Evolutionary conservation across 345 rosid species (phyloP).

Genomic region (Hypericum androsaemum): DNA sequence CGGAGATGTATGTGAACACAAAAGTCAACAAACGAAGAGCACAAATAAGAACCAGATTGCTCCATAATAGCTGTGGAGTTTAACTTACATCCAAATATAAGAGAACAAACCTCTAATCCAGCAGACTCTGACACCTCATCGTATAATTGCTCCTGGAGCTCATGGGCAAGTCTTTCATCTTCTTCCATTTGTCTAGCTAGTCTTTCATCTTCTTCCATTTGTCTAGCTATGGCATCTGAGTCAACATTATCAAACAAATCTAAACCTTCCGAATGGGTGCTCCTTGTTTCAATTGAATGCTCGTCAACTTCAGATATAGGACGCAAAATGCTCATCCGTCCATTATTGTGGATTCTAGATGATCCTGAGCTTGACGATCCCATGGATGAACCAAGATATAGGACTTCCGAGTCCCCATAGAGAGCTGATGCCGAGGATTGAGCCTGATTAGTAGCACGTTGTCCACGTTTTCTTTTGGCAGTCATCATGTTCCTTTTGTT

Average conservation of each 20-base stretch:
- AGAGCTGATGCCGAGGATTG: slow-evolving; percentile 24
- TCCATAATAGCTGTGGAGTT: not conserved
- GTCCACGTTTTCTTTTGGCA: slow-evolving; percentile 12
- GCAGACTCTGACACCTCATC: slow-evolving; percentile 35
- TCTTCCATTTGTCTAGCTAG: slow-evolving; percentile 89
- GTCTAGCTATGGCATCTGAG: slow-evolving; percentile 52
- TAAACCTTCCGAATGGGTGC: slow-evolving; percentile 9
- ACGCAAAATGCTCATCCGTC: slow-evolving; percentile 18
- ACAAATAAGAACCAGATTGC: not conserved
- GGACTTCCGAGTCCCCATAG: slow-evolving; percentile 34
- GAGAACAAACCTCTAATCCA: slow-evolving; percentile 37
- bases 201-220: slow-evolving; percentile 82
- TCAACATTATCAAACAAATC: slow-evolving; percentile 27
- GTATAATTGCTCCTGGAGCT: slow-evolving; percentile 82
- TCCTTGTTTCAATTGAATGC: slow-evolving; percentile 31
- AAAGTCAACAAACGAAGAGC: not conserved
- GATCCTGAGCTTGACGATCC: slow-evolving; percentile 55
- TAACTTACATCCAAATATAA: not conserved
- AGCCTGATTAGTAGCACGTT: slow-evolving; percentile 31
- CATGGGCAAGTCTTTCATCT: slow-evolving; percentile 80
- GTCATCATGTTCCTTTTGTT: slow-evolving; percentile 3
- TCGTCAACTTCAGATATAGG: slow-evolving; percentile 40
- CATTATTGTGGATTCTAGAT: slow-evolving; percentile 27
- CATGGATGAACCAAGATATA: slow-evolving; percentile 42
- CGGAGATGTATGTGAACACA: slow-evolving; percentile 11